Percentiles rank a stretch among this genome's conserved stretches.
Evolutionary conservation across 2,329 filamentous ascomycete genomes (phyloP).

Genomic region (Knufia fluminis): DNA sequence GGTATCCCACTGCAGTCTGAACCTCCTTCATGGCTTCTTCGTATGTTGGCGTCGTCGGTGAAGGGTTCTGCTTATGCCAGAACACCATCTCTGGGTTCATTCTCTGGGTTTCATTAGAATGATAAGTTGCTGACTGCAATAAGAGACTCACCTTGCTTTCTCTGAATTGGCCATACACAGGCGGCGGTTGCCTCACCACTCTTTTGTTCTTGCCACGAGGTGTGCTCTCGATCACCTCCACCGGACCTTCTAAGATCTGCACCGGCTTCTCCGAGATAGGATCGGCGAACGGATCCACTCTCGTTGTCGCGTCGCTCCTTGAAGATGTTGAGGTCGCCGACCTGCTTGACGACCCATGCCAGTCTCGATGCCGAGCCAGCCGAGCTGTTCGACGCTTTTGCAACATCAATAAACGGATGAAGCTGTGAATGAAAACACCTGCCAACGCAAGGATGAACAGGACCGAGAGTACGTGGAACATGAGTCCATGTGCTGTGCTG

Average conservation of each 20-base stretch:
- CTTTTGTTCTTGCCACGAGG: conserved; percentile 40
- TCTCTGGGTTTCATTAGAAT: conserved; percentile 38
- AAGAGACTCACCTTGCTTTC: conserved; percentile 61
- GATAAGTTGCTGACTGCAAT: not conserved
- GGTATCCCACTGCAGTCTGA: conserved; percentile 27
- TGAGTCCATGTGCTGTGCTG: conserved; percentile 52
- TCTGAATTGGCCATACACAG: conserved; percentile 78
- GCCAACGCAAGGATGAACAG: conserved; percentile 64
- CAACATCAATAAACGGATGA: conserved; percentile 64
- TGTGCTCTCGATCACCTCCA: conserved; percentile 54
- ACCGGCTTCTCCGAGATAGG: conserved; percentile 51
- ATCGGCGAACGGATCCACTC: conserved; percentile 4
- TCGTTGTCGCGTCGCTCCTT: conserved; percentile 55
- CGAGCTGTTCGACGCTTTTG: conserved; percentile 39
- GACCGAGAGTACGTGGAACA: conserved; percentile 72
- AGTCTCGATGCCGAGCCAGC: conserved; percentile 26
- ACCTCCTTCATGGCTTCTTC: conserved; percentile 18
- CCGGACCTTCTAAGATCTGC: conserved; percentile 61
- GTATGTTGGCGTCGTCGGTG: conserved; percentile 21
- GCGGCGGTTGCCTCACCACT: conserved; percentile 52
- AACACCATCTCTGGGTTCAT: conserved; percentile 73
- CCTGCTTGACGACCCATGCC: conserved; percentile 27
- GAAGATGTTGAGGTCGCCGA: conserved; percentile 43
- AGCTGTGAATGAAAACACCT: conserved; percentile 70
- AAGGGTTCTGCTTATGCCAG: conserved; percentile 56